Base-by-base conservation (phyloP, 257 asterid genomes). In the Henckelia pumila region DNA sequence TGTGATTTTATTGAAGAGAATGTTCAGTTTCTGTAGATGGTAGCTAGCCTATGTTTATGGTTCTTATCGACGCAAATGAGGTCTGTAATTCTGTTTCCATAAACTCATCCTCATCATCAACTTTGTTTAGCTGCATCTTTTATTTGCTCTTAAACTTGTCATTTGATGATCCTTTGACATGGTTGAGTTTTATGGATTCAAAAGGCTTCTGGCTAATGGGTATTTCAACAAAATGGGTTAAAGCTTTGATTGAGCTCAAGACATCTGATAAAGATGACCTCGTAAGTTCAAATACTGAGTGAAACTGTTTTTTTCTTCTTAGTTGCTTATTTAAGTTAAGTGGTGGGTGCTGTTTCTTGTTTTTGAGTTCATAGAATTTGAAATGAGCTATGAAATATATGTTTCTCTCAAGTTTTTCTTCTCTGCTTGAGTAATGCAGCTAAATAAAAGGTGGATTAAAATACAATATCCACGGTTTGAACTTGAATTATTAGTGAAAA, bases 221-320 rank as follows among this genome's bases (percentile, higher is more conserved):
- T 68, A 85, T 88, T 83, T 89, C 96, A 7, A 92, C 89, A 58
- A 92, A 86, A 76, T 92, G 98, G 98, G 87, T 92, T 28, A 92
- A 89, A 78, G 84, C 91, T 8, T 58, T 92, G 77, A 82, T 87
- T 50, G 97, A 97, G 20, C 74, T 80, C 75, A 92, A 84, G 84
- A 92, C 89, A 69, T 66, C 80, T 29, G 95, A 92, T 61, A 92
- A 83, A 74, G 95, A 92, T 22, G 91, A 85, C 56, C 67, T 75
- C 71, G 98, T 89, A 81, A 82, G 95, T 85, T 71, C 70, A 32
- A 25, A 63, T 21, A n/a, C 50, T 47, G 49, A 0, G 4, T 47
- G 63, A 70, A 57, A 37, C 72, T 11, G 49, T 64, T 79, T 71
- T 79, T 28, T 16, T 49, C 7, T 67, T n/a, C 7, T 6, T 49